Evolutionary conservation across 345 rosid genomes (phyloP), one percentile per base, ranked within the genome.

Genomic region (Sapria himalayana): DNA sequence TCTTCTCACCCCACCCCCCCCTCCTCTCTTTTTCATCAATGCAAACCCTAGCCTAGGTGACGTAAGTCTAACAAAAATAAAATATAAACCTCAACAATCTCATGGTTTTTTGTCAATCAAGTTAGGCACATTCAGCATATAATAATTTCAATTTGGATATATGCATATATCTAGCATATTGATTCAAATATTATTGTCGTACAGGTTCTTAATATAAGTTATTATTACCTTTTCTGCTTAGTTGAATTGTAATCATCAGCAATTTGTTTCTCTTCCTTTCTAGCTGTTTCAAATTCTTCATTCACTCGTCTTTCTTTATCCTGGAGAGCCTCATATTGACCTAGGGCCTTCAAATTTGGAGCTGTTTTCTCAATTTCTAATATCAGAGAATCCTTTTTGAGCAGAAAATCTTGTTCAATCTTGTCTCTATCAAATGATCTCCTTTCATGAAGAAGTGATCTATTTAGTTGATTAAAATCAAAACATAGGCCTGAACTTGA

Each of bases 311-410:
- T 79, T 71, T 89, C 98, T 63, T 67, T 89, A 56, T 71, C 91
- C 58, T 56, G 70, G 45, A 89, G 59, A 50, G 73, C 86, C 66
- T 76, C 85, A 39, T 89, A 89, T 51, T 76, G 98, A 38, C 79
- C 95, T 58, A 89, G 61, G 17, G 98, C 93, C 74, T 80, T 89
- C 72, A 89, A 53, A 62, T 82, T 79, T 19, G 95, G 98, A 45
- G 95, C 93, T 25, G 84, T 82, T 64, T 61, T 82, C 53, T 89
- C 95, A 46, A 89, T 76, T 56, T 82, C 95, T 19, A 77, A 65
- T 33, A 49, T 37, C 32, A 76, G 36, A 19, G 72, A 62, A 58
- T 82, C 93, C 58, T 82, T 70, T 53, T 74, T 82, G 44, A 74
- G 81, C 56, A 70, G 74, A 52, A 76, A 82, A 40, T 89, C 91